A percentile compares a stretch with the other conserved stretches of the same genome.
These are phyloP conservation scores for Vitis amurensis DNA, from an alignment of 164 flowering plant genomes.

Conservation along the genomic window DNA sequence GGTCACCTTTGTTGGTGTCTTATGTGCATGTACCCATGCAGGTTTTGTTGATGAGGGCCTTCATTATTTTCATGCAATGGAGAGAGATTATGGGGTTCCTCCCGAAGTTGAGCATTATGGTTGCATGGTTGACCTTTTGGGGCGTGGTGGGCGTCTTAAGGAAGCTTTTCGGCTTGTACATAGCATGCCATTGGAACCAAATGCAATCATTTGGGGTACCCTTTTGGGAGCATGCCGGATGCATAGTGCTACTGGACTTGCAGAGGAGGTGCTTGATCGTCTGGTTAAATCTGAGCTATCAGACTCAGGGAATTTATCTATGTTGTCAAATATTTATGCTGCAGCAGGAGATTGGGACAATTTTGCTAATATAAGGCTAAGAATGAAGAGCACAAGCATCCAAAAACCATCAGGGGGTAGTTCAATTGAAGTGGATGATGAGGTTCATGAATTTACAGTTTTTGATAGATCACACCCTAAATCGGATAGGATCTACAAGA, in stretches of 20 bases:
- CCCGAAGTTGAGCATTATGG: conserved; percentile 66
- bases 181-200: conserved; percentile 62
- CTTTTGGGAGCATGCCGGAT: conserved; percentile 59
- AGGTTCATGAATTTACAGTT: conserved; percentile 64
- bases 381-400: conserved; percentile 44
- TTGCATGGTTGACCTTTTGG: conserved; percentile 62
- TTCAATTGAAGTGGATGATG: conserved; percentile 57
- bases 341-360: conserved; percentile 63
- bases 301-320: conserved; percentile 53
- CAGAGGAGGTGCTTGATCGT: conserved; percentile 48
- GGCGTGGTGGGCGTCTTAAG: conserved; percentile 56
- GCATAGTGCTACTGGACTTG: conserved; percentile 60
- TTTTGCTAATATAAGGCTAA: conserved; percentile 50
- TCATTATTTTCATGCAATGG: conserved; percentile 48
- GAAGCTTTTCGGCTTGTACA: conserved; percentile 54
- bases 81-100: conserved; percentile 42
- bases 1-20: conserved; percentile 53
- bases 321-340: conserved; percentile 73
- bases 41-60: conserved; percentile 59
- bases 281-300: conserved; percentile 44
- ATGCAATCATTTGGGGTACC: conserved; percentile 71
- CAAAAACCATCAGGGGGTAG: conserved; percentile 64
- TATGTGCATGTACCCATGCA: conserved; percentile 67
- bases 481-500: conserved; percentile 55
- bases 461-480: conserved; percentile 56